Percentiles rank a stretch among this genome's conserved stretches.
Conservation (phyloP, 176 grass and related monocot genomes). For the Paspalum vaginatum region DNA sequence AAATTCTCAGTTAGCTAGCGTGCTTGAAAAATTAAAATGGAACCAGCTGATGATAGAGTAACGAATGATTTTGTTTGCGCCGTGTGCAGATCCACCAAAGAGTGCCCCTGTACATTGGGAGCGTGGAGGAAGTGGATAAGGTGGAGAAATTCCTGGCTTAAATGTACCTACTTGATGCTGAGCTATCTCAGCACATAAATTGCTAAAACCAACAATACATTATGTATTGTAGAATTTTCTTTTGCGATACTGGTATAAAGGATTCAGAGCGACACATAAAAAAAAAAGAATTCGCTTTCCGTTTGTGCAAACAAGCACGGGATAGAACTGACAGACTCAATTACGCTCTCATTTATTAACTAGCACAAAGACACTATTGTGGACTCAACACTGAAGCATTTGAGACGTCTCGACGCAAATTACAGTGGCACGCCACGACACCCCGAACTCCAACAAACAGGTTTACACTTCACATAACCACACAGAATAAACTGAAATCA, state of each 20-base stretch:
- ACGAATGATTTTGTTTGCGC: not conserved
- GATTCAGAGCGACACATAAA: no score
- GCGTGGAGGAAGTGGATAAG: slow-evolving; percentile 95
- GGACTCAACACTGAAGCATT: not conserved
- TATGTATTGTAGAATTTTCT: slow-evolving; percentile 25
- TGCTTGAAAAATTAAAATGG: not conserved
- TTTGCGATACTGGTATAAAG: no score
- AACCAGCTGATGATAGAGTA: not conserved
- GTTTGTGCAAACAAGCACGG: not conserved
- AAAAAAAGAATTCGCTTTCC: not conserved
- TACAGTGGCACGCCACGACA: not conserved
- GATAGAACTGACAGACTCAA: not conserved
- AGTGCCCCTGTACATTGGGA: slow-evolving; percentile 95
- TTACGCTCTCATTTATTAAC: not conserved
- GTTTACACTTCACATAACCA: not conserved
- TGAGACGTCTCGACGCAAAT: not conserved
- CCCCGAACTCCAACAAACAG: not conserved
- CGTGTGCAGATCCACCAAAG: slow-evolving; percentile 84
- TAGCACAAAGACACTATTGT: not conserved
- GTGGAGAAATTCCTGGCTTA: slow-evolving; percentile 87
- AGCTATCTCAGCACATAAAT: not conserved
- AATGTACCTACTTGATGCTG: slow-evolving; percentile 11
- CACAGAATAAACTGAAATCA: not conserved
- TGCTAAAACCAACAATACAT: not conserved
- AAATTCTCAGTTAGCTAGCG: not conserved